phyloP scores from a whole-genome alignment of 768 basidiomycete species.

The Trichaptum fuscoviolaceum region DNA sequence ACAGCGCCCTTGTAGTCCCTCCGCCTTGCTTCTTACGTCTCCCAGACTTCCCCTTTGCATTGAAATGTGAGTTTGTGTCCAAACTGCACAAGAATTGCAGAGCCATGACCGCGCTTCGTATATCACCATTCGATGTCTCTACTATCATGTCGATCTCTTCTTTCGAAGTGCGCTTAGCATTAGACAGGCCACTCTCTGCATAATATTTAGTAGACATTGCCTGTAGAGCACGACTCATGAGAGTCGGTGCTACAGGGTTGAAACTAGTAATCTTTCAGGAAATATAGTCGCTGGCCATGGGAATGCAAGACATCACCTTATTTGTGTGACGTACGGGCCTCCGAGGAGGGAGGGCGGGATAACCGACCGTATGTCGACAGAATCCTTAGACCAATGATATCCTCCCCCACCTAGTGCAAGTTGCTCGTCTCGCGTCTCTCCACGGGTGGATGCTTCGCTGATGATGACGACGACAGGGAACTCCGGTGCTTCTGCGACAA shows the following conservation, averaged over 20 bases:
- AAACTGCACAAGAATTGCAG: constrained; percentile 77
- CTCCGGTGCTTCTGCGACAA: constrained; percentile 35
- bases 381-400: constrained; percentile 31
- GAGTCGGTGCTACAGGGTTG: constrained; percentile 86
- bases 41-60: constrained; percentile 19
- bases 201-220: constrained; percentile 47
- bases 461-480: constrained; percentile 78
- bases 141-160: constrained; percentile 73
- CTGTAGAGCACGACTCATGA: constrained; percentile 76
- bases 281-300: not conserved
- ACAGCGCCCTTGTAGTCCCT: constrained; percentile 17
- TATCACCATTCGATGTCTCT: constrained; percentile 82
- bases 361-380: constrained; percentile 63
- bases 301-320: constrained; percentile 49
- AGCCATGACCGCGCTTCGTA: constrained; percentile 89
- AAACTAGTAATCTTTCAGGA: constrained; percentile 47
- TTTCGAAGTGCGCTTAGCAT: constrained; percentile 42
- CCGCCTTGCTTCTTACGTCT: constrained; percentile 30
- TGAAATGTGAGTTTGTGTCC: constrained; percentile 15
- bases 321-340: constrained; percentile 74
- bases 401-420: constrained; percentile 46
- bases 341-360: constrained; percentile 62
- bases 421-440: constrained; percentile 49
- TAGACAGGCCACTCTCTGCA: constrained; percentile 13
- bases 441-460: constrained; percentile 77